Evolutionary conservation across 495 filamentous ascomycete species (phyloP), one percentile per base, ranked within the genome.

Genomic region (Daldinia grandis): DNA sequence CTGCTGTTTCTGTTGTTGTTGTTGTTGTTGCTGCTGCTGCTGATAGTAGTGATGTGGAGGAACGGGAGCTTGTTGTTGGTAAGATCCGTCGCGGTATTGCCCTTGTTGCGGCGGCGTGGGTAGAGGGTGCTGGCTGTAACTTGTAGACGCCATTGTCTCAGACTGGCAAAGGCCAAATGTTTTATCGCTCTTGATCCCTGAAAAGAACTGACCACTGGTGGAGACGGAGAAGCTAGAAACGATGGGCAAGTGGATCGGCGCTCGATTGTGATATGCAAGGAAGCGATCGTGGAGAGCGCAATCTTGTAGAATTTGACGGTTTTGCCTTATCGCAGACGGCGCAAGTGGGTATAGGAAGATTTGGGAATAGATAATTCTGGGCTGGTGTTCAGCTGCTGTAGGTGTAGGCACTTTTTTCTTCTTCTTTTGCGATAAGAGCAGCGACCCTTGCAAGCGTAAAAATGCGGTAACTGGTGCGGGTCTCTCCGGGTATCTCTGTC

Each of bases 91-190:
- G 28, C 73, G 67, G 35, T 75, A 69, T 30, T 75, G 73, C 17
- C 64, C 73, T 57, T 73, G 75, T 55, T 71, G 69, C 59, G 62
- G 62, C 57, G 75, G 73, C 60, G 71, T 71, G 60, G 75, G 73
- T 71, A 77, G 64, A 44, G 71, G 69, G 37, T 76, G 75, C 42
- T 28, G 66, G 37, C 58, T 76, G 38, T 77, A 76, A 50, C 42
- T 75, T 56, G 66, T 27, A 51, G 75, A 77, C 74, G 73, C 75
- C 75, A 77, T 77, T 68, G 74, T 76, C 65, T 62, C 47, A 69
- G 55, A 56, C 44, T 62, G 62, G 57, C 55, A 56, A 56, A 69
- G 50, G 42, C 61, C 40, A 38, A 66, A 51, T 63, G 58, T 61
- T 65, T 72, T 62, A 64, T 71, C 69, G 30, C 63, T 69, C 51